Conservation (phyloP, 1,284 basidiomycete genomes). For the Lignosus rhinocerotis region DNA sequence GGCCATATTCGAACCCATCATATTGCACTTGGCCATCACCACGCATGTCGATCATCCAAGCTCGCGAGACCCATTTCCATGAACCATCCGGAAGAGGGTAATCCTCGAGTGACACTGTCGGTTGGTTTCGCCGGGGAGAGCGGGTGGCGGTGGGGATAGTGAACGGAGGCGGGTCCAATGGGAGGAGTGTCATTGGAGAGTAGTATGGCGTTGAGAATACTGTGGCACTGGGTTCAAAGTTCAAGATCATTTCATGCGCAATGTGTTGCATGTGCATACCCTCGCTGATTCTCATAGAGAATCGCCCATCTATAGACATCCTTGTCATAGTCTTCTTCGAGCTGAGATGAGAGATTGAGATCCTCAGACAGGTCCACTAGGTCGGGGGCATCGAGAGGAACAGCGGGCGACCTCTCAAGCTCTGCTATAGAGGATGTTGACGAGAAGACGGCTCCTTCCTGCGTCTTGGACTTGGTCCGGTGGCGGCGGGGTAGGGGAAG, state of each 20-base stretch:
- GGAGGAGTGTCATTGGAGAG: slow-evolving; percentile 67
- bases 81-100: slow-evolving; percentile 80
- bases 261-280: slow-evolving; percentile 41
- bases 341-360: slow-evolving; percentile 5
- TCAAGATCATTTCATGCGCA: not conserved
- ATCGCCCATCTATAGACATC: slow-evolving; percentile 74
- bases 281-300: slow-evolving; percentile 78
- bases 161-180: slow-evolving; percentile 74
- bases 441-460: not conserved
- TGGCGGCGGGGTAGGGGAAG: slow-evolving; percentile 15
- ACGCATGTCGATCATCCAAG: slow-evolving; percentile 88
- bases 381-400: not conserved
- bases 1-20: slow-evolving; percentile 85
- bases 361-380: slow-evolving; percentile 10
- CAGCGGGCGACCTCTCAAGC: not conserved
- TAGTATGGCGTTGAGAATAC: slow-evolving; percentile 75
- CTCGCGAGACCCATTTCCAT: slow-evolving; percentile 77
- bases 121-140: slow-evolving; percentile 40
- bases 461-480: slow-evolving; percentile 7
- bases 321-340: slow-evolving; percentile 36
- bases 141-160: slow-evolving; percentile 53
- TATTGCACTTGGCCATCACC: slow-evolving; percentile 73
- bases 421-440: slow-evolving; percentile 3
- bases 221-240: slow-evolving; percentile 48
- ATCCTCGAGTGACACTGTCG: slow-evolving; percentile 55